These are phyloP conservation scores for Boletus subparvulus DNA, from an alignment of 768 basidiomycete genomes.

Conservation along the genomic window DNA sequence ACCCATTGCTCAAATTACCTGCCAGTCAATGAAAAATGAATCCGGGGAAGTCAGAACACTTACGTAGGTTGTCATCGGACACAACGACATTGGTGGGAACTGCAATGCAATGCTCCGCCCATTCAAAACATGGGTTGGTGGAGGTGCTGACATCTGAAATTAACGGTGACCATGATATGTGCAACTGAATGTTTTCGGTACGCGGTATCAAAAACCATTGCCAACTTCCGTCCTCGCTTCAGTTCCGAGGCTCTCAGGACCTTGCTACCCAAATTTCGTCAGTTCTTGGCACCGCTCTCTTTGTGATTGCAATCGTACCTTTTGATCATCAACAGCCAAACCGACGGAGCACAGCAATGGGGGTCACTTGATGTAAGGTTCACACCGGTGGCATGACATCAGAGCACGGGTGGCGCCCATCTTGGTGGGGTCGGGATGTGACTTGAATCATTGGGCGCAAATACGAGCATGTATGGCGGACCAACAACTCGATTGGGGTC, in stretches of 20 bases:
- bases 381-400: neutral
- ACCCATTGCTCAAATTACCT: neutral
- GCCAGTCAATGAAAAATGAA: neutral
- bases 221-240: neutral
- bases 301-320: conserved; percentile 10
- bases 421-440: neutral
- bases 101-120: neutral
- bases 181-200: neutral
- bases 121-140: neutral
- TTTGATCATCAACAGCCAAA: conserved; percentile 4
- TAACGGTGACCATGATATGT: neutral
- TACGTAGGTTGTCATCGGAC: conserved; percentile 11
- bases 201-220: neutral
- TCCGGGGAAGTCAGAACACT: conserved; percentile 9
- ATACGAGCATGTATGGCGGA: neutral
- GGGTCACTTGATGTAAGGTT: conserved; percentile 1
- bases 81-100: neutral
- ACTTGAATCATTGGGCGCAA: neutral
- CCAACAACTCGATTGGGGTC: neutral
- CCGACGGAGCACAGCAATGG: conserved; percentile 19
- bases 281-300: conserved; percentile 5
- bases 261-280: conserved; percentile 3
- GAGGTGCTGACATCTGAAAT: neutral
- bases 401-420: neutral
- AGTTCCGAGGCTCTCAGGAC: conserved; percentile 9